Conservation (phyloP, 129 eudicot species). For the Pulicaria dysenterica region DNA sequence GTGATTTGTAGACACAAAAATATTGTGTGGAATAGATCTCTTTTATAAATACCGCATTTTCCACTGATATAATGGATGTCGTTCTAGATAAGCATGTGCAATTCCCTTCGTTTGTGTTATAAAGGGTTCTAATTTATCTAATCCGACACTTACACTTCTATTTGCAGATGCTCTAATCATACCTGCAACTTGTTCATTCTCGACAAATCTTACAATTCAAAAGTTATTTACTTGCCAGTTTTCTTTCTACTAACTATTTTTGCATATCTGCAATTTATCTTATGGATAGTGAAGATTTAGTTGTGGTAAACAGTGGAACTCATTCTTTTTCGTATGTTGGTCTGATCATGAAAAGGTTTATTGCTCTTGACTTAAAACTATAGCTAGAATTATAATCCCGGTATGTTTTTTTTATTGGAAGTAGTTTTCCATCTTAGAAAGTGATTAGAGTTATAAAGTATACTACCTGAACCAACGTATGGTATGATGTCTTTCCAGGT, state of each 20-base stretch:
- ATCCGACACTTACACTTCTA: not conserved
- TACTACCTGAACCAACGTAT: too few relatives aligned
- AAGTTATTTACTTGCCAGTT: not conserved
- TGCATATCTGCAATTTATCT: conserved; percentile 6
- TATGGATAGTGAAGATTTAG: conserved; percentile 52
- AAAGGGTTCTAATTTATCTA: not conserved
- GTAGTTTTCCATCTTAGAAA: too few relatives aligned
- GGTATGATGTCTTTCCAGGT: too few relatives aligned
- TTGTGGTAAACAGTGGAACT: conserved; percentile 32
- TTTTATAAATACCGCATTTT: not conserved
- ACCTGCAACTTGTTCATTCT: not conserved
- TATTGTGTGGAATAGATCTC: not conserved
- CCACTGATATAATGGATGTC: not conserved
- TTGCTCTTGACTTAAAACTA: too few relatives aligned
- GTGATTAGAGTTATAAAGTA: too few relatives aligned
- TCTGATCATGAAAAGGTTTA: too few relatives aligned
- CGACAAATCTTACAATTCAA: not conserved
- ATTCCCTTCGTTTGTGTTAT: not conserved
- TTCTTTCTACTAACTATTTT: conserved; percentile 22
- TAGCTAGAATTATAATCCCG: too few relatives aligned
- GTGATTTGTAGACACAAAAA: not conserved
- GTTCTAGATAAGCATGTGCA: conserved; percentile 7
- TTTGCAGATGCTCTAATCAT: not conserved
- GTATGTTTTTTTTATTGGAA: too few relatives aligned
- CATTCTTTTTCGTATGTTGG: too few relatives aligned